A percentile compares a stretch with the other conserved stretches of the same genome.
These are phyloP conservation scores for Alternaria tenuissima DNA, from an alignment of 2,329 filamentous ascomycete species.

Conservation along the genomic window DNA sequence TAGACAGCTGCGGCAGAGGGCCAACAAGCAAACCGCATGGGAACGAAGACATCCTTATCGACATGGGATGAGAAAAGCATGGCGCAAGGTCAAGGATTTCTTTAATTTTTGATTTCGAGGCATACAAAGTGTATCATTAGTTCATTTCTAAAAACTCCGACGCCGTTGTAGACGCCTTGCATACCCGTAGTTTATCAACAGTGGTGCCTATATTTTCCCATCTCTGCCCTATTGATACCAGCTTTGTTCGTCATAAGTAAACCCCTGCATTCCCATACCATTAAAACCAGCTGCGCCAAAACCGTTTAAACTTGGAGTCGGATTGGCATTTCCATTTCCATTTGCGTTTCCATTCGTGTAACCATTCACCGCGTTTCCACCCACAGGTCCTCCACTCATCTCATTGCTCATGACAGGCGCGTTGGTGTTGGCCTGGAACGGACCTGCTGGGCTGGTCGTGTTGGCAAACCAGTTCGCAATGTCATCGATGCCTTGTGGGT, in stretches of 20 bases:
- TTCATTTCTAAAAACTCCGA: neutral
- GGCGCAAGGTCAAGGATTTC: neutral
- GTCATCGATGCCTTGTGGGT: slow-evolving; percentile 39
- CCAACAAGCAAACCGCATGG: neutral
- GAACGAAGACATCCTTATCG: neutral
- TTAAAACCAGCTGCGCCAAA: slow-evolving; percentile 12
- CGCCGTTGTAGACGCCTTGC: neutral
- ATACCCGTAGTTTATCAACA: neutral
- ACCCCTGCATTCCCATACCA: slow-evolving; percentile 27
- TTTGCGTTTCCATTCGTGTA: slow-evolving; percentile 19
- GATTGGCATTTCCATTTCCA: slow-evolving; percentile 6
- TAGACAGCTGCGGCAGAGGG: neutral
- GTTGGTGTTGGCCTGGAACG: slow-evolving; percentile 10
- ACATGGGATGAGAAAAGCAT: neutral
- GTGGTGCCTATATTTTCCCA: neutral
- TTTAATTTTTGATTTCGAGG: neutral
- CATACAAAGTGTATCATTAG: neutral
- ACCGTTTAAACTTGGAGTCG: slow-evolving; percentile 9
- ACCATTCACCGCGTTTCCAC: slow-evolving; percentile 16
- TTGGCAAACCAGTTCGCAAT: slow-evolving; percentile 42
- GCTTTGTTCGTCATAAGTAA: slow-evolving; percentile 36
- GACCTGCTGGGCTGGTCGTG: slow-evolving; percentile 23
- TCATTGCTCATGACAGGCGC: slow-evolving; percentile 7
- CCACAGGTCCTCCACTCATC: slow-evolving; percentile 31
- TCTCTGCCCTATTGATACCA: slow-evolving; percentile 30